Evolutionary conservation across 805 yeast species (phyloP).

Genomic region (Teunomyces atbi): DNA sequence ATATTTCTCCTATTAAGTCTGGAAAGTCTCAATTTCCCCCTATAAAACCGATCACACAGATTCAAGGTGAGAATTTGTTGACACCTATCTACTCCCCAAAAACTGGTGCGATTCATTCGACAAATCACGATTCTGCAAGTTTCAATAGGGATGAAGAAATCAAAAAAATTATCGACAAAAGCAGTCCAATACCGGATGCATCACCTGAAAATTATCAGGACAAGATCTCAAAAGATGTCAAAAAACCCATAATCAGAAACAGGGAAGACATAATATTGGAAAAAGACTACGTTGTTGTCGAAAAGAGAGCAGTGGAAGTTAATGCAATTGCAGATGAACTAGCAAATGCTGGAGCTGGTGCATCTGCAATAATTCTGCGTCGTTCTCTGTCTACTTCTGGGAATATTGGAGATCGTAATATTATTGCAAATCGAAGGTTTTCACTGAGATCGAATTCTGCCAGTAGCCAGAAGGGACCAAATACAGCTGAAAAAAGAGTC

Average conservation of each 20-base stretch:
- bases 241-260: constrained; percentile 4
- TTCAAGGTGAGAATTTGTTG: constrained; percentile 3
- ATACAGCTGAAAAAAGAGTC: constrained; percentile 59
- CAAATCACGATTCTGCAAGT: not conserved
- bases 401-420: constrained; percentile 19
- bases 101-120: not conserved
- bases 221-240: not conserved
- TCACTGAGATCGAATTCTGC: constrained; percentile 48
- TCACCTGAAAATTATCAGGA: constrained; percentile 23
- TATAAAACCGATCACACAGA: constrained; percentile 6
- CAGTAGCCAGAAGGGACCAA: constrained; percentile 57
- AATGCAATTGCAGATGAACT: constrained; percentile 94
- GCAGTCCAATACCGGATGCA: constrained; percentile 43
- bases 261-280: constrained; percentile 57
- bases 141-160: constrained; percentile 42
- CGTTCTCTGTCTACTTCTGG: constrained; percentile 24
- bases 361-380: constrained; percentile 42
- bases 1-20: constrained; percentile 45
- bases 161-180: constrained; percentile 42
- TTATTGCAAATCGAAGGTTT: constrained; percentile 24
- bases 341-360: constrained; percentile 57
- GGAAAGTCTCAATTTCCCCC: constrained; percentile 16
- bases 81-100: not conserved
- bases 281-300: constrained; percentile 90
- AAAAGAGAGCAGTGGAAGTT: constrained; percentile 91